These are phyloP conservation scores for Lagenaria siceraria DNA, from an alignment of 306 rosid genomes.

Conservation along the genomic window DNA sequence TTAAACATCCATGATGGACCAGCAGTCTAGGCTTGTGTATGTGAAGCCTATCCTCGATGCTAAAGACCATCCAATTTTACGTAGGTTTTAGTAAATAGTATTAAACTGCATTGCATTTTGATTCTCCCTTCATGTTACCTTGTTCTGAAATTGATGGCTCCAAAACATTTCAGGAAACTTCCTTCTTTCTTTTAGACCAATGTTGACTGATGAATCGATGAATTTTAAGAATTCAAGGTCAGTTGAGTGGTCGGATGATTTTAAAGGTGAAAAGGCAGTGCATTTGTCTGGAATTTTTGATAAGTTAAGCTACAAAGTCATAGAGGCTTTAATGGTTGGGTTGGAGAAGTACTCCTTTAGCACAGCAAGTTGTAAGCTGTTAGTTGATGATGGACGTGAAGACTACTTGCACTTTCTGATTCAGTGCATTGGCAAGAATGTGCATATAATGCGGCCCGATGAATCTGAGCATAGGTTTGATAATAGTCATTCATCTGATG, in stretches of 20 bases:
- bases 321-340: conserved; percentile 52
- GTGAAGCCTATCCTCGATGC: not conserved
- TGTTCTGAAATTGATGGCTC: conserved; percentile 19
- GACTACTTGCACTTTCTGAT: conserved; percentile 66
- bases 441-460: conserved; percentile 48
- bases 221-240: conserved; percentile 33
- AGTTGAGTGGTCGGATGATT: conserved; percentile 65
- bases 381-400: conserved; percentile 35
- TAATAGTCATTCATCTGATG: conserved; percentile 35
- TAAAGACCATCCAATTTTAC: not conserved
- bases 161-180: conserved; percentile 75
- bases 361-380: conserved; percentile 51
- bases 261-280: conserved; percentile 89
- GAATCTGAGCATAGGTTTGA: conserved; percentile 20
- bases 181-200: conserved; percentile 73
- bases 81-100: not conserved
- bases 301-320: conserved; percentile 71
- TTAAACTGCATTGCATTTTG: not conserved
- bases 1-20: not conserved
- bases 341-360: conserved; percentile 56
- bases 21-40: not conserved
- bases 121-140: not conserved
- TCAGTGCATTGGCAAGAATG: conserved; percentile 54
- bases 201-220: conserved; percentile 30
- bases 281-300: conserved; percentile 74